Evolutionary conservation across 495 filamentous ascomycete genomes (phyloP), one percentile per base, ranked within the genome.

Genomic region (Apodospora peruviana): DNA sequence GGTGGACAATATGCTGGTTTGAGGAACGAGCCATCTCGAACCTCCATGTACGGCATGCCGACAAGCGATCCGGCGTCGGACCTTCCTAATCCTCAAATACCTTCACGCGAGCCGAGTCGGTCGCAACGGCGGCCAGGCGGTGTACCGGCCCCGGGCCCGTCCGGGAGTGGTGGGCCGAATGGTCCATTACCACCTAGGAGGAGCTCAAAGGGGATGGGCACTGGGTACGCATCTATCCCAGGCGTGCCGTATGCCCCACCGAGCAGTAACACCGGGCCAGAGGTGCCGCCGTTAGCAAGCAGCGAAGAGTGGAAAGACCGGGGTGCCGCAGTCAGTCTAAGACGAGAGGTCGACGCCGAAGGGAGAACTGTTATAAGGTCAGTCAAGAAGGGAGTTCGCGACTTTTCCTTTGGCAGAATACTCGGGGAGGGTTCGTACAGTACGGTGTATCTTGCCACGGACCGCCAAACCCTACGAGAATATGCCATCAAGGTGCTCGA

Each of bases 401-500:
- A 99, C 71, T 99, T 99, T 65, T 84, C 83, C 35, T 99, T 99
- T 69, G 90, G 90, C 7, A 79, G 88, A 44, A 85, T 91, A 19
- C 75, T 99, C 8, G 94, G 94, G 27, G 94, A 99, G 66, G 94
- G 94, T 8, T 97, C 94, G 4, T 99, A 99, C 75, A 96, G 91
- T 65, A 97, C 91, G 14, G 94, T 99, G 42, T 81, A 93, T 45
- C 81, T 93, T 37, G 94, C 91, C 39, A 97, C 94, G 4, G 94
- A 99, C 59, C 82, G 94, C 41, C 90, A 96, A 66, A 97, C 90
- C 0, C 70, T 94, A 39, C 93, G 94, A 52, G 94, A 99, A 65
- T 97, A 96, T 61, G 94, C 94, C 22, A 91, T 99, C 69, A 99
- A 99, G 63, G 91, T 99, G 21, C 76, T 99, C 35, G 93, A 97